A percentile compares a stretch with the other conserved stretches of the same genome.
These are phyloP conservation scores for Naumovozyma dairenensis DNA, from an alignment of 805 yeast genomes.

Conservation along the genomic window DNA sequence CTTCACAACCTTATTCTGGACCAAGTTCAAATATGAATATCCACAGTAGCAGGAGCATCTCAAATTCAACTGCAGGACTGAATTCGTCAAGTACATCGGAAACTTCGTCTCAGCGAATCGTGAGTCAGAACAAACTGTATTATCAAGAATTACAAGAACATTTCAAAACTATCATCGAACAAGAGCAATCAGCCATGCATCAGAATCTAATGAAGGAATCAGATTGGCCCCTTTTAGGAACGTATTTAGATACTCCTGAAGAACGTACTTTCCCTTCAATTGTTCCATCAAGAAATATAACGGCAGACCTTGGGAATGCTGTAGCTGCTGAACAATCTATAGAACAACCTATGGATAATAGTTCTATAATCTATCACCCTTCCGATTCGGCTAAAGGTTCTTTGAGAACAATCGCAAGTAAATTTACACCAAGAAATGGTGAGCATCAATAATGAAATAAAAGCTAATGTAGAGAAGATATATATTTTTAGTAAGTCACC, in stretches of 20 bases:
- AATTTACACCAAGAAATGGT: no score
- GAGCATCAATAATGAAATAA: no score
- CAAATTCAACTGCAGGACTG: slow-evolving; percentile 2
- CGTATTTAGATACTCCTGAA: slow-evolving; percentile 7
- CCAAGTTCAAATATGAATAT: slow-evolving; percentile 3
- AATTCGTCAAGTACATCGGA: slow-evolving; percentile 11
- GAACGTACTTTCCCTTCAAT: neutral
- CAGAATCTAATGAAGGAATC: slow-evolving; percentile 2
- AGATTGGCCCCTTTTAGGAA: slow-evolving; percentile 5
- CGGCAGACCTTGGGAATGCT: neutral
- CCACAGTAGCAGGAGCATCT: slow-evolving; percentile 3
- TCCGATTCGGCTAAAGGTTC: neutral
- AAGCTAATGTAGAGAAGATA: no score
- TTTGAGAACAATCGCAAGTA: neutral
- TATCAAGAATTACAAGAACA: slow-evolving; percentile 24
- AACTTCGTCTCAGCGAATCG: slow-evolving; percentile 19
- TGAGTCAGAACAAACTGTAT: slow-evolving; percentile 20
- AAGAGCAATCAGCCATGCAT: slow-evolving; percentile 2
- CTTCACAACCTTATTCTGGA: slow-evolving; percentile 14
- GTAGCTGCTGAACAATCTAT: slow-evolving; percentile 1
- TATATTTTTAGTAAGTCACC: no score
- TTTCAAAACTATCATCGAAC: slow-evolving; percentile 14
- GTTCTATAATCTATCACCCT: slow-evolving; percentile 6
- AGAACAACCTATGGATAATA: slow-evolving; percentile 7
- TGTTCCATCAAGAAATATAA: neutral